Conservation (phyloP, 2,329 filamentous ascomycete species). For the Ophioceras dolichostomum region DNA sequence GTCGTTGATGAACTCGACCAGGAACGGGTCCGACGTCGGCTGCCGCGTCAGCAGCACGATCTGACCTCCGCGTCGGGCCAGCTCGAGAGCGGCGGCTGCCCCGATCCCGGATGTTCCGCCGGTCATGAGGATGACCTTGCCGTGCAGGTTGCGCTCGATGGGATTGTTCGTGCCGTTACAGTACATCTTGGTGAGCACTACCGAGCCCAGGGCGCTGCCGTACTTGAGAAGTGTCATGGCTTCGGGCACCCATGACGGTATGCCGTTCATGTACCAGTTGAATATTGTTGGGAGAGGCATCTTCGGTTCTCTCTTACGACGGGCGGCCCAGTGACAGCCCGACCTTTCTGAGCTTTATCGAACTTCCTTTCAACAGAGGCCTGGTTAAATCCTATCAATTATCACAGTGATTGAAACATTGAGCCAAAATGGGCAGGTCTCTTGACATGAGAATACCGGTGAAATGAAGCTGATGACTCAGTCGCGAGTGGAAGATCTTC, state of each 20-base stretch:
- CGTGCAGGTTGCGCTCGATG: constrained; percentile 77
- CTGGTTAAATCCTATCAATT: too few relatives aligned
- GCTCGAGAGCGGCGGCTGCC: constrained; percentile 57
- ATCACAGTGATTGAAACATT: too few relatives aligned
- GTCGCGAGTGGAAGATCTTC: too few relatives aligned
- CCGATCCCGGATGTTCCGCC: constrained; percentile 92
- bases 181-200: constrained; percentile 55
- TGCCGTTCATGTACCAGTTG: constrained; percentile 32
- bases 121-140: constrained; percentile 86
- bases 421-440: too few relatives aligned
- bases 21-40: constrained; percentile 70
- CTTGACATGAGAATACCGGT: too few relatives aligned
- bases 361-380: too few relatives aligned
- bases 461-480: too few relatives aligned
- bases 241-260: constrained; percentile 33
- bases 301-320: too few relatives aligned
- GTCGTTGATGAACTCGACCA: constrained; percentile 87
- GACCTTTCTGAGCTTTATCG: too few relatives aligned
- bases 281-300: constrained; percentile 43
- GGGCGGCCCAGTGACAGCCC: too few relatives aligned
- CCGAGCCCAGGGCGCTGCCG: constrained; percentile 19
- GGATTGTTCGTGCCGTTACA: constrained; percentile 62
- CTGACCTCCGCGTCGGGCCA: constrained; percentile 78
- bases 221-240: constrained; percentile 28
- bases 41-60: constrained; percentile 80